These are phyloP conservation scores for Fusarium tanahbumbuense DNA, from an alignment of 2,329 filamentous ascomycete species.

Conservation along the genomic window DNA sequence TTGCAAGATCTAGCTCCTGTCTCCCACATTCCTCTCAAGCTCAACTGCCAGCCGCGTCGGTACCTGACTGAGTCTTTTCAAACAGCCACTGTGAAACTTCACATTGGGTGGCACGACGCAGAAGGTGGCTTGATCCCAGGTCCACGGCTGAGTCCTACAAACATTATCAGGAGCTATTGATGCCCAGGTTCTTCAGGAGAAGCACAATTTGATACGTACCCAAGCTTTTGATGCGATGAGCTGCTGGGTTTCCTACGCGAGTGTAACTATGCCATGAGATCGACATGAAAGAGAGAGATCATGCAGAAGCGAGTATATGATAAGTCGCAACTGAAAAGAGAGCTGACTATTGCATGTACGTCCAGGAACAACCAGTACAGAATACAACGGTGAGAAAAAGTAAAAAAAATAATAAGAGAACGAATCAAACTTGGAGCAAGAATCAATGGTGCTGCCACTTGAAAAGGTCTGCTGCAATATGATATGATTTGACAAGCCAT, in stretches of 20 bases:
- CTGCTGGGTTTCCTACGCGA: constrained; percentile 5
- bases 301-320: constrained; percentile 25
- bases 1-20: constrained; percentile 39
- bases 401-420: neutral
- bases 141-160: neutral
- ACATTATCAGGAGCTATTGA: too few species aligned
- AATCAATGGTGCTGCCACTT: constrained; percentile 15
- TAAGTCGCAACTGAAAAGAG: constrained; percentile 4
- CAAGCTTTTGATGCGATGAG: too few species aligned
- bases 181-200: constrained; percentile 5
- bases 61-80: constrained; percentile 24
- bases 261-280: constrained; percentile 20
- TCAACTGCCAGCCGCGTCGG: constrained; percentile 31
- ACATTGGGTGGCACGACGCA: neutral
- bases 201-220: neutral
- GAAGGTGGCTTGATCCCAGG: neutral
- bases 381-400: constrained; percentile 10
- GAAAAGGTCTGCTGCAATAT: neutral
- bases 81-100: constrained; percentile 2
- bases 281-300: neutral
- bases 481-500: constrained; percentile 4
- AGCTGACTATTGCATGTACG: neutral
- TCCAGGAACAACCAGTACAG: neutral
- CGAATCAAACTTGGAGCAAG: neutral
- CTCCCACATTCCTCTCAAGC: constrained; percentile 40